A percentile compares a stretch with the other conserved stretches of the same genome.
Evolutionary conservation across 2,329 filamentous ascomycete genomes (phyloP).

Genomic region (Pseudonectria foliicola): DNA sequence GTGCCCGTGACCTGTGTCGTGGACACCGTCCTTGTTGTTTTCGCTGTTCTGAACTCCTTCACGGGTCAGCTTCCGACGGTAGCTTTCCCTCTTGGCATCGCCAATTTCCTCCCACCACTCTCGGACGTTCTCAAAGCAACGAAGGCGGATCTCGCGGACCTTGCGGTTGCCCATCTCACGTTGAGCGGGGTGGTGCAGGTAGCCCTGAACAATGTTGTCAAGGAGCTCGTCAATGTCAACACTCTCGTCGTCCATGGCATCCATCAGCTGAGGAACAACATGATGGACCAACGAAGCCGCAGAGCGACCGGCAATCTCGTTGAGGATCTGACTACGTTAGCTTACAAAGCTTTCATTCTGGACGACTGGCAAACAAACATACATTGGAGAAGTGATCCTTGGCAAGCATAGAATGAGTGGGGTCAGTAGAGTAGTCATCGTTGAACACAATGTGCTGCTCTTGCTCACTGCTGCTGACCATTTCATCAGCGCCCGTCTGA

Average conservation of each 20-base stretch:
- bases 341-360: neutral
- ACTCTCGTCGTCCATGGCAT: conserved; percentile 74
- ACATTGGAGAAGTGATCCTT: conserved; percentile 93
- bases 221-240: conserved; percentile 63
- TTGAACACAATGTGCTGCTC: conserved; percentile 85
- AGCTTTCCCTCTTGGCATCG: conserved; percentile 54
- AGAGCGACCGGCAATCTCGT: conserved; percentile 78
- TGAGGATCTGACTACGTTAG: conserved; percentile 51
- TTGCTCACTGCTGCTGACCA: conserved; percentile 76
- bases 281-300: conserved; percentile 74
- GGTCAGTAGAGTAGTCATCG: conserved; percentile 68
- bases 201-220: conserved; percentile 69
- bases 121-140: conserved; percentile 75
- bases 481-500: conserved; percentile 74
- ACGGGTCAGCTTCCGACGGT: conserved; percentile 69
- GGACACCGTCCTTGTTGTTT: conserved; percentile 81
- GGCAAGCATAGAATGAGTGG: conserved; percentile 91
- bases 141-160: conserved; percentile 60
- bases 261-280: conserved; percentile 83
- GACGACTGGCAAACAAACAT: conserved; percentile 18
- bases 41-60: conserved; percentile 68
- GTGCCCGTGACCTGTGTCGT: conserved; percentile 79
- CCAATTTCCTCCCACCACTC: conserved; percentile 73
- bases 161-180: conserved; percentile 63
- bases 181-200: conserved; percentile 84